Base-by-base conservation (phyloP, 176 grass and related monocot species). In the Hordeum vulgare region DNA sequence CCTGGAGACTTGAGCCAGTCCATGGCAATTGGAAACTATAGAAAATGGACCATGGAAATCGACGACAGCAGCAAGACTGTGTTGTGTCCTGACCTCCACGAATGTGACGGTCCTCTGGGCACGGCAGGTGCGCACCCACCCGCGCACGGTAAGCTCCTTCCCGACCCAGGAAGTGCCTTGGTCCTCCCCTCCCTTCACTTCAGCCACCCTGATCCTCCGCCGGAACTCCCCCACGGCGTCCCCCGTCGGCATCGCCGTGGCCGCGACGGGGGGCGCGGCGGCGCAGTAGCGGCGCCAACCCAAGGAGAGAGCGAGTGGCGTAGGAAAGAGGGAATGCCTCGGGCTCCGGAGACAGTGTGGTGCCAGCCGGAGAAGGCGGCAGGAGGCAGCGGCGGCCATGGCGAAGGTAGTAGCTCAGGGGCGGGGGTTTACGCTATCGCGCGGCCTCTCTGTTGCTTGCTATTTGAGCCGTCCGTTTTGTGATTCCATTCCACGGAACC, bases 91-190 rank as follows among this genome's bases (percentile, higher is more conserved):
- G 3, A 33, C 96, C 96, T 98, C 96, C 37, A 98, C 90, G 80
- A 98, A 98, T 11, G 96, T 98, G 82, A 98, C 91, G 23, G 89
- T 92, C 82, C 93, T 98, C 83, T 98, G 96, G 41, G 87, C 93
- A 44, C 96, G 90, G 86, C 96, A 98, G 70, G 96, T 98, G 61
- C 96, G 90, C 39, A 95, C 89, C 96, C 93, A 98, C 2, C 96
- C 96, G 76, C 96, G 94, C 67, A 95, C 72, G 53, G 79, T 49
- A 45, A 98, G 88, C 39, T 81, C 68, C 87, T 90, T 89, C 37
- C 93, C 93, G 20, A 98, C 74, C 91, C 91, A 90, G 10, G 79
- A 80, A 33, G 85, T 21, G 25, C 96, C 96, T 76, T 95, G 85
- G 39, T 92, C 91, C 36, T 79, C 80, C 29, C 91, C 91, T 9